Percentiles rank a stretch among this genome's conserved stretches.
Evolutionary conservation across 179 eudicot genomes (phyloP).

Genomic region (Nepenthes alata): DNA sequence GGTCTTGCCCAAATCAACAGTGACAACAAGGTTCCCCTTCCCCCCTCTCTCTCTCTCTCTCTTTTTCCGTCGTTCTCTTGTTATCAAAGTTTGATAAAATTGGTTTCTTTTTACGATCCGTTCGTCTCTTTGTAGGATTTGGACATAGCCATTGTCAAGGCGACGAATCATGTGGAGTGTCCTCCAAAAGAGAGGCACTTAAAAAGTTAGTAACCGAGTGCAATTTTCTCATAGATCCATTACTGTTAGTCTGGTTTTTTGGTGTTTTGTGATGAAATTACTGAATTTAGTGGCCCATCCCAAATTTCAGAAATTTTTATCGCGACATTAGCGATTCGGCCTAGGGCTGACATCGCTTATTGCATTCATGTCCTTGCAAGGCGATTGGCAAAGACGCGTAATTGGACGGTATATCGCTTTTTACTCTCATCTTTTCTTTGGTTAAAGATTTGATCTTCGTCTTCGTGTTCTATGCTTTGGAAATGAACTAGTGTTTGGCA

Average conservation of each 20-base stretch:
- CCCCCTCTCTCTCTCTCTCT: no score
- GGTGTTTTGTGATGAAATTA: constrained; percentile 3
- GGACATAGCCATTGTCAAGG: constrained; percentile 92
- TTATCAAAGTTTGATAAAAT: neutral
- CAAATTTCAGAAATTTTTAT: constrained; percentile 53
- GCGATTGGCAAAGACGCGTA: constrained; percentile 70
- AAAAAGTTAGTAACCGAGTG: constrained; percentile 46
- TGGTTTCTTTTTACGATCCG: constrained; percentile 5
- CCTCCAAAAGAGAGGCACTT: constrained; percentile 95
- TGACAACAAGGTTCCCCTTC: constrained; percentile 63
- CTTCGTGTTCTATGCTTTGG: neutral
- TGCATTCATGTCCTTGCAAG: constrained; percentile 77
- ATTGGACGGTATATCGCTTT: constrained; percentile 62
- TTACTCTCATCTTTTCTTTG: neutral
- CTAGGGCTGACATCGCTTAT: constrained; percentile 85
- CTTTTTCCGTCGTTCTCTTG: neutral
- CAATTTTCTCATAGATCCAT: constrained; percentile 15
- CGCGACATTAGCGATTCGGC: constrained; percentile 62
- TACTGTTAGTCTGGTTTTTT: neutral
- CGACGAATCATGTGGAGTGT: constrained; percentile 89
- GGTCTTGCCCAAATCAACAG: constrained; percentile 93
- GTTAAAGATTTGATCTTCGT: neutral
- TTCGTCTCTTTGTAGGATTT: constrained; percentile 44
- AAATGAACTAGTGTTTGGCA: neutral
- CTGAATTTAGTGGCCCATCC: constrained; percentile 3